These are phyloP conservation scores for Hypoxylon sp. DNA, from an alignment of 2,329 filamentous ascomycete species.

Conservation along the genomic window DNA sequence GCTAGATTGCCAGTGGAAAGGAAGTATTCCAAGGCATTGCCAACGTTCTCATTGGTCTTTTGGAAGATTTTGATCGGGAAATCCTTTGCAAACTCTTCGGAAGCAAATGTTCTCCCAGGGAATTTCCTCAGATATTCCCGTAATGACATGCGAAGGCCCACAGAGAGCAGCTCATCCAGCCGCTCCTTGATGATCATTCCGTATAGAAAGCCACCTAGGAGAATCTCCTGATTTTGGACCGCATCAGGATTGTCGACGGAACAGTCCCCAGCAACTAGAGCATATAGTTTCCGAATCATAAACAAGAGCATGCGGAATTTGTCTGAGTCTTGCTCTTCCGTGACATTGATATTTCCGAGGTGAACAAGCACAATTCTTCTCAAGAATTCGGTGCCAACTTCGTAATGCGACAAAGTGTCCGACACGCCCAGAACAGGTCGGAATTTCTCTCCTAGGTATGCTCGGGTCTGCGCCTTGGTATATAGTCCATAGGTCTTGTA, in stretches of 20 bases:
- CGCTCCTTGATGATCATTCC: conserved; percentile 96
- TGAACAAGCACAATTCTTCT: conserved; percentile 92
- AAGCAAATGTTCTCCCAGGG: conserved; percentile 78
- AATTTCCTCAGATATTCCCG: conserved; percentile 68
- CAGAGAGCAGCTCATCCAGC: conserved; percentile 85
- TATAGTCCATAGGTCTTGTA: conserved; percentile 93
- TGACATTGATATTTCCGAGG: conserved; percentile 86
- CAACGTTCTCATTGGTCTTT: conserved; percentile 88
- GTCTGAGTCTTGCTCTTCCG: conserved; percentile 84
- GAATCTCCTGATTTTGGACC: conserved; percentile 93
- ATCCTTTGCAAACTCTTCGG: conserved; percentile 80
- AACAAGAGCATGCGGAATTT: conserved; percentile 95
- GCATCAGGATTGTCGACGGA: conserved; percentile 96
- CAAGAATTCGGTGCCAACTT: conserved; percentile 91
- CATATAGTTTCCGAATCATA: conserved; percentile 96
- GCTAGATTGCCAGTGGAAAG: conserved; percentile 94
- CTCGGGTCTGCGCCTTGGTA: conserved; percentile 81
- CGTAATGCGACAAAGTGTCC: conserved; percentile 85
- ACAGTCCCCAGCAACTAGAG: conserved; percentile 91
- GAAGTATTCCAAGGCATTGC: conserved; percentile 91
- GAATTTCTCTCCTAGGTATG: conserved; percentile 92
- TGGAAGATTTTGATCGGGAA: conserved; percentile 83
- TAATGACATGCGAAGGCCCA: conserved; percentile 63
- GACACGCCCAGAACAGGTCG: conserved; percentile 86
- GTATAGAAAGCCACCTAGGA: conserved; percentile 93